Base-by-base conservation (phyloP, 2,329 filamentous ascomycete genomes). In the Aureobasidium sp. region DNA sequence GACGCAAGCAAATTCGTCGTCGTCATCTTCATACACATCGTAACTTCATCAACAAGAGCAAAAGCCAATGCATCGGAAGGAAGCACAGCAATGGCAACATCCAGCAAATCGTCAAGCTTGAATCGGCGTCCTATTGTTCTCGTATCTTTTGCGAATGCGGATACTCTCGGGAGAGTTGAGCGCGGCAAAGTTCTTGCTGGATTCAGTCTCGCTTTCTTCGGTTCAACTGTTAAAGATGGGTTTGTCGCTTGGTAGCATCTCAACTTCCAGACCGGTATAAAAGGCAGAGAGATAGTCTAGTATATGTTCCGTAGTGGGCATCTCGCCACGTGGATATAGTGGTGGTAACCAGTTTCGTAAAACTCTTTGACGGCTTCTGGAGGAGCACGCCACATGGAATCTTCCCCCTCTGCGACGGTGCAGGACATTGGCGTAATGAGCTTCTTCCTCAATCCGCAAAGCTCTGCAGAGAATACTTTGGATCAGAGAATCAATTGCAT, bases 1-100 rank as follows among this genome's bases (percentile, higher is more conserved):
- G 0, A 86, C 86, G 64, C 85, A 87, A 59, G 81, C 84, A 67
- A 88, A 90, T 22, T 84, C 80, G 63, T 89, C 86, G 0, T 87
- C 82, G 0, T 86, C 82, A 54, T 80, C 79, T 66, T 88, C 85
- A 67, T 85, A 88, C 15, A 88, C 71, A 67, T 89, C 86, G n/a
- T 24, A 86, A 81, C 37, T 84, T 74, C 0, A 82, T 73, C 0
- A 88, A 68, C 39, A 89, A 69, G 0, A 85, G 67, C 1, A 87
- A 68, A 68, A 0, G 85, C 77, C 63, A 85, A 85, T 0, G 85
- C 85, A 66, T 88, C 45, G 14, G 6, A 9, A 5, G 45, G 45
- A 7, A 48, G 14, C 1, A 48, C 24, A 3, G 45, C 22, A 31
- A 48, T 48, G 3, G 24, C 45, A 9, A 6, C 45, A 31, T 48